Percentiles rank a stretch among this genome's conserved stretches.
Conservation (phyloP, 2,329 filamentous ascomycete genomes). For the Calonectria fujianensis region DNA sequence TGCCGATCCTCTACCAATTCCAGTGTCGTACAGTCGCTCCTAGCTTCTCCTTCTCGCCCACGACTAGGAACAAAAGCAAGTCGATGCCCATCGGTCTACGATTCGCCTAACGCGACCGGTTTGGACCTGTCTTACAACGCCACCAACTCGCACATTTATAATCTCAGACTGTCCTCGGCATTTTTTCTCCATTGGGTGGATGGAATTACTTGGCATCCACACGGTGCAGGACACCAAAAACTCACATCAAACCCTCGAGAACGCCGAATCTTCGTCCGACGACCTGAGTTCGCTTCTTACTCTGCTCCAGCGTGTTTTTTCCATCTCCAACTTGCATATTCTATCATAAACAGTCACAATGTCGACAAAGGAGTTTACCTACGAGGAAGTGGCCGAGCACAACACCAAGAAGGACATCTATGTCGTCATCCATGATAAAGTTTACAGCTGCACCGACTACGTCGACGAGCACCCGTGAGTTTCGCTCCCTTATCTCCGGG, state of each 20-base stretch:
- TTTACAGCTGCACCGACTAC: constrained; percentile 9
- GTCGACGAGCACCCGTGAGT: constrained; percentile 13
- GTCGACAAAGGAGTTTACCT: constrained; percentile 1
- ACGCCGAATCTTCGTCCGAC: background rate
- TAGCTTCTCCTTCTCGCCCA: background rate
- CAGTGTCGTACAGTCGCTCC: background rate
- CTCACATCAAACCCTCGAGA: no score
- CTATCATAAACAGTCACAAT: constrained; percentile 2
- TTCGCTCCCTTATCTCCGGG: background rate
- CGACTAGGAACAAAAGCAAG: background rate
- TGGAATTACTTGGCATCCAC: background rate
- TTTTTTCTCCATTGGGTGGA: background rate
- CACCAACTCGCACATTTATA: constrained; percentile 6
- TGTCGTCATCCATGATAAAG: constrained; percentile 6
- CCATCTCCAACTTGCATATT: constrained; percentile 11
- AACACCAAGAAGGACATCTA: constrained; percentile 12
- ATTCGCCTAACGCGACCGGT: background rate
- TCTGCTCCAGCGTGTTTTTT: background rate
- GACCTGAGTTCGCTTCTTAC: background rate
- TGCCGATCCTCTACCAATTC: background rate
- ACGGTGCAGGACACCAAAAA: constrained; percentile 1
- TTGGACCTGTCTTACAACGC: background rate
- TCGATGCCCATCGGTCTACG: background rate
- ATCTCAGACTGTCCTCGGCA: background rate
- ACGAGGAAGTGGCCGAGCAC: constrained; percentile 15